Evolutionary conservation across 177 flowering plant genomes (phyloP), one percentile per base, ranked within the genome.

Genomic region (Vitis hybrid): DNA sequence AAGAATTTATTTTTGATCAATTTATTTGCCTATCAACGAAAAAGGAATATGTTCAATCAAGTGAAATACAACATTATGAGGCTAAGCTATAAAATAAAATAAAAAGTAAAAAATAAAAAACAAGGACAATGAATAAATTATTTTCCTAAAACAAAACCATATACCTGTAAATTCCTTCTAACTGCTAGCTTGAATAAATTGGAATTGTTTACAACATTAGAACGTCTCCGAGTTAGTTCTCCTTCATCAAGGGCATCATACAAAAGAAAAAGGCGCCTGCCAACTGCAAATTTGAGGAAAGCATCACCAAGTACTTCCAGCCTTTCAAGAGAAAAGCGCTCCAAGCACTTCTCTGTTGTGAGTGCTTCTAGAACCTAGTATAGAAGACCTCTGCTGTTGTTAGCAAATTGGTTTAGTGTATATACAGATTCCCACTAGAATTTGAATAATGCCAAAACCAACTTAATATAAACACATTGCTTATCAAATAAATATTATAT

Each of bases 231-330:
- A 31, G 98, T 92, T 60, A 96, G 82, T 74, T 81, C 85, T 61
- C 99, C 99, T 81, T 94, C 99, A 75, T 94, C 95, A 63, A 88
- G 77, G 28, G 82, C 62, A 63, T 78, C 86, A 78, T 90, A 71
- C 64, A 71, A 79, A 71, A 96, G 90, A 80, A 96, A 96, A 50
- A 92, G 82, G 72, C 81, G 90, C 51, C 97, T 78, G n/a, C 92
- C 90, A 71, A 94, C 97, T n/a, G 87, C 91, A 89, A 85, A 96
- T 75, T 96, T 96, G 67, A 96, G 97, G 73, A 94, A 96, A 66
- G 95, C 88, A 81, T 96, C 99, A 64, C 99, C 99, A 75, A 96
- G 97, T 50, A 89, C 77, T 85, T 96, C 99, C 73, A 96, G 92
- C 75, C 99, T 92, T 83, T 96, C 98, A 69, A 92, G 92, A 60